Evolutionary conservation across 352 stramenopile genomes (phyloP), one percentile per base, ranked within the genome.

Genomic region (Pythium oligandrum): DNA sequence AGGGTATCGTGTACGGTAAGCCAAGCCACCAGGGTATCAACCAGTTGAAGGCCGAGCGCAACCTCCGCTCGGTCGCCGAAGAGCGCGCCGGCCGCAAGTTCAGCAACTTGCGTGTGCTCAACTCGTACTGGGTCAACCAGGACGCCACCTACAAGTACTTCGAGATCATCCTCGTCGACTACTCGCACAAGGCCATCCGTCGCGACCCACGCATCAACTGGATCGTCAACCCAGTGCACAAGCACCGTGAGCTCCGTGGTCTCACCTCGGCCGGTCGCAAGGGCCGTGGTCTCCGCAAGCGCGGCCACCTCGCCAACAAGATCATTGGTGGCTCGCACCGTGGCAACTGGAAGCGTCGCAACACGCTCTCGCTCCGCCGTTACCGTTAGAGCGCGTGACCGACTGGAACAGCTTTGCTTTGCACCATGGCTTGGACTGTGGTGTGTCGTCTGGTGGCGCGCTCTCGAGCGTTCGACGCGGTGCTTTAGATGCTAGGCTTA

Each of bases 61-160:
- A 99, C 86, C 79, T 99, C 55, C 93, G 96, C 64, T 97, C 81
- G 51, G 89, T 99, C 42, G 97, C 97, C 44, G 97, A 99, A 72
- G 96, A 99, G 83, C 97, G 98, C 73, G 96, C 96, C 30, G 97
- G 97, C 73, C 94, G 95, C 74, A 96, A 97, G 75, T 99, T 96
- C 73, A 75, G 75, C 63, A 99, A 99, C 93, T 75, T 99, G 56
- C 93, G 97, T 59, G 97, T 99, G 56, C 86, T 99, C 33, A 99
- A 99, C 93, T 99, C 96, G 58, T 99, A 99, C 91, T 99, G 97
- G 97, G 85, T 99, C 66, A 99, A 99, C 88, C 96, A 99, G 71
- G 97, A 99, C 76, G 96, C 97, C 36, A 99, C 97, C 64, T 99
- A 99, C 96, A 99, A 99, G 84, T 99, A 99, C 83, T 99, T 98